These are phyloP conservation scores for Boletus subparvulus DNA, from an alignment of 768 basidiomycete genomes.

Conservation along the genomic window DNA sequence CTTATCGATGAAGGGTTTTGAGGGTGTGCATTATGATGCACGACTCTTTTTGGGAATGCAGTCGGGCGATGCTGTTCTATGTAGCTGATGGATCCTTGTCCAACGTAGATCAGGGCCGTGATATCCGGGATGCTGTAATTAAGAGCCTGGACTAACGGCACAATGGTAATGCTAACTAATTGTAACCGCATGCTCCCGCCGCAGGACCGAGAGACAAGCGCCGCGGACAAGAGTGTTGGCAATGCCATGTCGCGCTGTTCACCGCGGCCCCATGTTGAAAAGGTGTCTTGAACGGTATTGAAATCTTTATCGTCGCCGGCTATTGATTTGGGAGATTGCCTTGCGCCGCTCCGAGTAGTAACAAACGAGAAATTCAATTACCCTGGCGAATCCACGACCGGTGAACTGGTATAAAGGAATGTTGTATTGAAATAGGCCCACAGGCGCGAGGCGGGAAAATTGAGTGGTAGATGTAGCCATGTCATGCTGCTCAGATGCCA, in stretches of 20 bases:
- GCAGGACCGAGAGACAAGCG: background rate
- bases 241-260: conserved; percentile 3
- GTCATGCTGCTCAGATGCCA: background rate
- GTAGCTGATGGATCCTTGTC: background rate
- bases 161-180: background rate
- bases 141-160: background rate
- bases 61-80: background rate
- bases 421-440: background rate
- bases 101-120: conserved; percentile 20
- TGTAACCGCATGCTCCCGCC: background rate
- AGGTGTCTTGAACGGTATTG: background rate
- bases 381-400: conserved; percentile 14
- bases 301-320: background rate
- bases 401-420: background rate
- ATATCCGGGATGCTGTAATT: conserved; percentile 2
- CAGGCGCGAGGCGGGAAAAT: conserved; percentile 1
- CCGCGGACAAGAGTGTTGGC: conserved; percentile 16
- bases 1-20: background rate
- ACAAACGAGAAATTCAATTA: background rate
- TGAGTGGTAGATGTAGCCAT: conserved; percentile 9
- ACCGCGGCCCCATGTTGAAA: conserved; percentile 20
- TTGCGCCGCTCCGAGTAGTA: background rate
- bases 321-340: background rate
- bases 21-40: background rate
- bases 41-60: background rate